Evolutionary conservation across 192 early-diverging fungal species (phyloP).

Genomic region (Coemansia sp.): DNA sequence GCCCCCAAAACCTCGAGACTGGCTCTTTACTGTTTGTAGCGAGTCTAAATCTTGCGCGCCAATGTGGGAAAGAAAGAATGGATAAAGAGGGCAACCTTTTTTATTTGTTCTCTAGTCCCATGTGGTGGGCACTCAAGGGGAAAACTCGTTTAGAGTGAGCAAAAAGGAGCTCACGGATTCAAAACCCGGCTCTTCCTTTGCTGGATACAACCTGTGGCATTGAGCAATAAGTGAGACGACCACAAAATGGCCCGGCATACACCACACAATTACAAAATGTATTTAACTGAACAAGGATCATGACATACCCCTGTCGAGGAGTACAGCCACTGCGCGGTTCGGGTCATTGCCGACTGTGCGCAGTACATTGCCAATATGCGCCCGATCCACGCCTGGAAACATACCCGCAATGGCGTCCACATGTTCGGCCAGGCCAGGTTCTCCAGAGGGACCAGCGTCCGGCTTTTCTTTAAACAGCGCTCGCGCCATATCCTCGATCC

Average conservation of each 20-base stretch:
- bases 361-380: not conserved
- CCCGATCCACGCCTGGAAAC: not conserved
- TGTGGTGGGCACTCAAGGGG: constrained; percentile 1
- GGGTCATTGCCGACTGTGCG: not conserved
- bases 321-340: not conserved
- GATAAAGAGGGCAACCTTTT: not conserved
- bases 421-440: no score
- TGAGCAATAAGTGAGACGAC: constrained; percentile 23
- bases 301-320: no score
- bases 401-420: not conserved
- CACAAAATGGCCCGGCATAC: constrained; percentile 21
- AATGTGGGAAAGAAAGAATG: no score
- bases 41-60: constrained; percentile 6
- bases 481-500: not conserved
- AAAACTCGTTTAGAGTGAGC: constrained; percentile 4
- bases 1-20: not conserved
- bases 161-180: not conserved
- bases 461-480: no score
- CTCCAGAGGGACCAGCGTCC: no score
- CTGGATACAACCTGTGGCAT: constrained; percentile 17
- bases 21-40: not conserved
- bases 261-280: not conserved
- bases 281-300: no score
- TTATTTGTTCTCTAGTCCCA: not conserved
- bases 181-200: not conserved